phyloP scores from a whole-genome alignment of 345 rosid species.

The Euphorbia tirucalli region DNA sequence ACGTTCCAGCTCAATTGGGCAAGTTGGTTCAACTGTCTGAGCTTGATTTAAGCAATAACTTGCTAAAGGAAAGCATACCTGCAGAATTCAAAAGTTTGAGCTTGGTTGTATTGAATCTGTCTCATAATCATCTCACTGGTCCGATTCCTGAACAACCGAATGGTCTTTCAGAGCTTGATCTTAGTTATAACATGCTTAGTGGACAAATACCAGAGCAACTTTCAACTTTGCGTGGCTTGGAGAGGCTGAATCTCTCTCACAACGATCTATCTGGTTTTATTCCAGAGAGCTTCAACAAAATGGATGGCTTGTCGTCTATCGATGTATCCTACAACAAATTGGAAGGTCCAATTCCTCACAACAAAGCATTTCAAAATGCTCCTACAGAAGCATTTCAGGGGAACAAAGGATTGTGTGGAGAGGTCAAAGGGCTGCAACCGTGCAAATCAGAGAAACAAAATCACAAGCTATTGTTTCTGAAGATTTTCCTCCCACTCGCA shows the following conservation, averaged over 20 bases:
- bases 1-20: conserved; percentile 26
- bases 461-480: not conserved
- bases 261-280: conserved; percentile 33
- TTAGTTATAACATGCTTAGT: conserved; percentile 38
- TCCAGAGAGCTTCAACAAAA: conserved; percentile 1
- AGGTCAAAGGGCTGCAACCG: conserved; percentile 22
- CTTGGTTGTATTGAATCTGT: too few species aligned
- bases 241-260: too few species aligned
- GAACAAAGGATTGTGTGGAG: conserved; percentile 41
- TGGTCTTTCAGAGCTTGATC: conserved; percentile 17
- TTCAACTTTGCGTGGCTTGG: too few species aligned
- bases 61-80: too few species aligned
- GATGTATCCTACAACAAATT: conserved; percentile 36
- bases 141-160: not conserved
- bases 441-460: conserved; percentile 21
- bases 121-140: conserved; percentile 10
- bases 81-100: too few species aligned
- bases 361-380: conserved; percentile 21
- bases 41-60: too few species aligned
- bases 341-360: conserved; percentile 32
- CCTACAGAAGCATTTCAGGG: conserved; percentile 25
- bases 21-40: too few species aligned
- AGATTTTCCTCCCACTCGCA: not conserved
- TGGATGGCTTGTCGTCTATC: conserved; percentile 10
- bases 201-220: too few species aligned